Conservation (phyloP, 352 stramenopile genomes). For the Pythium angustatum region DNA sequence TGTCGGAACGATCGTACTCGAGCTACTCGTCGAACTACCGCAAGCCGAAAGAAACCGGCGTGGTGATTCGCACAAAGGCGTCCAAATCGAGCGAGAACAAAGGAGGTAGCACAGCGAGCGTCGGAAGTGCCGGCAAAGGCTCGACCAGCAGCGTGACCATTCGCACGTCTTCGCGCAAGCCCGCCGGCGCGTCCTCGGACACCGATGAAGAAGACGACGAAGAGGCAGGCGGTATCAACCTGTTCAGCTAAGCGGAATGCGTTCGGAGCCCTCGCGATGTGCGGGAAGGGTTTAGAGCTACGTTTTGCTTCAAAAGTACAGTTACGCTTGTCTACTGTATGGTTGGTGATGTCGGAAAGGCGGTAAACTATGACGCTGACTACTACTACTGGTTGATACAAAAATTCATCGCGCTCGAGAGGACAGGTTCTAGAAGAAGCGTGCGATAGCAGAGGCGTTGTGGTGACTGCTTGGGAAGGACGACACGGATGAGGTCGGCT, state of each 20-base stretch:
- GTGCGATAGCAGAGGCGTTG: conserved; percentile 25
- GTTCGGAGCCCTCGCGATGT: too few relatives aligned
- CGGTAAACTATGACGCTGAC: neutral
- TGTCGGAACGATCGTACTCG: conserved; percentile 43
- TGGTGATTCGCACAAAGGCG: conserved; percentile 75
- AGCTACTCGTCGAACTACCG: conserved; percentile 57
- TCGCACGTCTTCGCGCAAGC: conserved; percentile 36
- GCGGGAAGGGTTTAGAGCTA: too few relatives aligned
- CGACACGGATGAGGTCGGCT: conserved; percentile 2
- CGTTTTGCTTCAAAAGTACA: conserved; percentile 10
- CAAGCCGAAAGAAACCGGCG: conserved; percentile 74
- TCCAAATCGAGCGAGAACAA: conserved; percentile 62
- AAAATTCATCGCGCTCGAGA: neutral
- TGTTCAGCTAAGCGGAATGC: conserved; percentile 41
- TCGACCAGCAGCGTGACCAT: conserved; percentile 63
- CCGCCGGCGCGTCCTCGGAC: conserved; percentile 50
- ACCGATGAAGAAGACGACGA: conserved; percentile 77
- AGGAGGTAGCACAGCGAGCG: conserved; percentile 51
- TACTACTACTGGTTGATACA: conserved; percentile 1
- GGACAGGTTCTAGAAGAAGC: conserved; percentile 28
- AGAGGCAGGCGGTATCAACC: conserved; percentile 40
- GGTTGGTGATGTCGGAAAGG: neutral
- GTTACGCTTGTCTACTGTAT: conserved; percentile 6
- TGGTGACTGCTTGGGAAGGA: conserved; percentile 14
- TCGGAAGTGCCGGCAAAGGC: conserved; percentile 45